Base-by-base conservation (phyloP, 345 rosid species). In the Melaleuca alternifolia region DNA sequence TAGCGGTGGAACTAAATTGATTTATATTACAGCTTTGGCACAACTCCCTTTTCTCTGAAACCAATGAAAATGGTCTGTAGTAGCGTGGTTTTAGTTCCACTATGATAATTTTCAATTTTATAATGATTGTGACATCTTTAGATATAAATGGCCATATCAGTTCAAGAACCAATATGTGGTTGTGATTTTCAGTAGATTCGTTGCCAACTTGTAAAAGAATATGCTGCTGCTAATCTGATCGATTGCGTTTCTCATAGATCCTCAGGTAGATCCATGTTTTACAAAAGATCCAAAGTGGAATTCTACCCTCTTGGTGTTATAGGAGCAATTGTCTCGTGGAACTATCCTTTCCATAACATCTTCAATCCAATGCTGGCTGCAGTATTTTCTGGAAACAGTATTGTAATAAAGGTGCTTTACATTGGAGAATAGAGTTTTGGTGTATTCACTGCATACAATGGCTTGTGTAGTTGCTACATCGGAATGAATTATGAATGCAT, bases 261-360 rank as follows among this genome's bases (percentile, higher is more conserved):
- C 91, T 94, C 95, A 86, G 99, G 99, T 87, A 94, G 99, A 92
- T 95, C 99, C 86, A 97, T 96, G 99, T 87, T 96, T 92, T 94
- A 96, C 92, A 96, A 97, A 92, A 93, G 87, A 88, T 90, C 99
- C 87, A 94, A 89, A 93, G 99, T 97, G 83, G 99, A 97, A 90
- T 94, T 95, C 86, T 92, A 95, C 88, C 99, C 99, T 18, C 96
- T 96, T 87, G 99, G 99, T 88, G 98, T 96, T 84, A 89, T 97
- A 65, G 99, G 98, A 88, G 99, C 99, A 86, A 96, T 97, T 84
- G 99, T 97, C 87, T 97, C 99, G 1, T 96, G 99, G 99, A 97
- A 97, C 91, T 97, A 97, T 91, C 99, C 99, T n/a, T 97, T 97
- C 89, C 99, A 97, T 84, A 97, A 97, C 90, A 95, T 97, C 84